Conservation (phyloP, 2,329 filamentous ascomycete genomes). For the Paramyrothecium roridum region DNA sequence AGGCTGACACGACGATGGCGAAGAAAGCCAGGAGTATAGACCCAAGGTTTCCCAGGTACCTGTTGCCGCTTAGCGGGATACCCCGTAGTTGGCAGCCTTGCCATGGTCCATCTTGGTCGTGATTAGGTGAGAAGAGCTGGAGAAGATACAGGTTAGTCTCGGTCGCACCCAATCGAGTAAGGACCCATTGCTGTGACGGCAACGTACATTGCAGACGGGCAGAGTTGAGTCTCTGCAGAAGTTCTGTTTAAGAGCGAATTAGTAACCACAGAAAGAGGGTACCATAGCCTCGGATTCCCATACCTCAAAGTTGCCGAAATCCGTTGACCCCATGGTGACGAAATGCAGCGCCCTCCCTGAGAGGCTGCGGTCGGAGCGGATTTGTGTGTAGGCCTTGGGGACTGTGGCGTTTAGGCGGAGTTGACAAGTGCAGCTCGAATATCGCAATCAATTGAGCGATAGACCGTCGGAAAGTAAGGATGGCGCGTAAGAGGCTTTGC, state of each 20-base stretch:
- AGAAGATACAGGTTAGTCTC: conserved; percentile 13
- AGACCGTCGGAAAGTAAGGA: no score
- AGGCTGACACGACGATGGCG: conserved; percentile 65
- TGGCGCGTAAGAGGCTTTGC: no score
- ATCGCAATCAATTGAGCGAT: no score
- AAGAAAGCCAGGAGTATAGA: conserved; percentile 80
- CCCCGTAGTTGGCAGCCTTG: conserved; percentile 73
- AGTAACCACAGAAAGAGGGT: no score
- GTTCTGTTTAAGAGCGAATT: conserved; percentile 44
- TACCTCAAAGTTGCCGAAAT: conserved; percentile 61
- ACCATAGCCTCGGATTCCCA: conserved; percentile 4
- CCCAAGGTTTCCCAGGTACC: conserved; percentile 81
- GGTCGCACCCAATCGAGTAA: not conserved
- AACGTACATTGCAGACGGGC: conserved; percentile 78
- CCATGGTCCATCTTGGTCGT: conserved; percentile 59
- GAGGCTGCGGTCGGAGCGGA: not conserved
- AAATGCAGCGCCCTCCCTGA: not conserved
- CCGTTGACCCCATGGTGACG: conserved; percentile 55
- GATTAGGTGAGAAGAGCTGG: conserved; percentile 48
- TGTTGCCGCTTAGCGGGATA: conserved; percentile 64
- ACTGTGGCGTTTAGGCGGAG: not conserved
- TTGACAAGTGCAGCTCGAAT: not conserved
- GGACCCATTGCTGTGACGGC: conserved; percentile 6
- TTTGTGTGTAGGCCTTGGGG: not conserved
- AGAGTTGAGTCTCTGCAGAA: conserved; percentile 83